A percentile compares a stretch with the other conserved stretches of the same genome.
phyloP scores from a whole-genome alignment of 176 grass and related monocot species.

The Aegilops umbellulata region DNA sequence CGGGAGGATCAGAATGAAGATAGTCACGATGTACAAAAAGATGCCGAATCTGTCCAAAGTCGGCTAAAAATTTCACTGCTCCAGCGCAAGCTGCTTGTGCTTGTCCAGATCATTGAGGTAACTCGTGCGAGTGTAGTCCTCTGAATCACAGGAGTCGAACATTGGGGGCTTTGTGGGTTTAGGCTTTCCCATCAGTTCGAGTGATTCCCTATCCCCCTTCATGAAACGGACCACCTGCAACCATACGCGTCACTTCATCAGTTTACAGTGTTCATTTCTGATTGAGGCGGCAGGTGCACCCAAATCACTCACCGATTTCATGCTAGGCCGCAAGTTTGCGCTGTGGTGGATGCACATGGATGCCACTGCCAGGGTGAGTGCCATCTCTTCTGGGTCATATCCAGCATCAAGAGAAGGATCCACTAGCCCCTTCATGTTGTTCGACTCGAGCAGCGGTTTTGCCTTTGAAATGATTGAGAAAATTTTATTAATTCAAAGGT shows the following conservation, averaged over 20 bases:
- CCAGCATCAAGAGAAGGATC: slow-evolving; percentile 64
- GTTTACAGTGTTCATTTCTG: neutral
- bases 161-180: slow-evolving; percentile 47
- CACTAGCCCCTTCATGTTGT: slow-evolving; percentile 70
- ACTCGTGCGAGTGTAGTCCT: slow-evolving; percentile 82
- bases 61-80: slow-evolving; percentile 46
- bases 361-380: slow-evolving; percentile 57
- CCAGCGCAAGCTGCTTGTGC: slow-evolving; percentile 93
- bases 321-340: slow-evolving; percentile 67
- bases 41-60: slow-evolving; percentile 9
- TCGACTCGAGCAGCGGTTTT: slow-evolving; percentile 83
- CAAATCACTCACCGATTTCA: slow-evolving; percentile 67
- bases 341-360: slow-evolving; percentile 95
- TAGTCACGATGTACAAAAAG: slow-evolving; percentile 48
- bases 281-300: neutral
- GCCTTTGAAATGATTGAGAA: slow-evolving; percentile 50
- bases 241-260: slow-evolving; percentile 12
- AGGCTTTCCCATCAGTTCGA: slow-evolving; percentile 53
- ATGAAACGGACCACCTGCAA: slow-evolving; percentile 71
- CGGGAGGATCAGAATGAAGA: slow-evolving; percentile 36
- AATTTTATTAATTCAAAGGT: neutral
- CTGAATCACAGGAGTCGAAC: slow-evolving; percentile 72
- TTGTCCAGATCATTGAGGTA: slow-evolving; percentile 91
- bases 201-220: slow-evolving; percentile 51
- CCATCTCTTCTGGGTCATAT: slow-evolving; percentile 71